Conservation (phyloP, 495 filamentous ascomycete genomes). For the Sporormia fimetaria region DNA sequence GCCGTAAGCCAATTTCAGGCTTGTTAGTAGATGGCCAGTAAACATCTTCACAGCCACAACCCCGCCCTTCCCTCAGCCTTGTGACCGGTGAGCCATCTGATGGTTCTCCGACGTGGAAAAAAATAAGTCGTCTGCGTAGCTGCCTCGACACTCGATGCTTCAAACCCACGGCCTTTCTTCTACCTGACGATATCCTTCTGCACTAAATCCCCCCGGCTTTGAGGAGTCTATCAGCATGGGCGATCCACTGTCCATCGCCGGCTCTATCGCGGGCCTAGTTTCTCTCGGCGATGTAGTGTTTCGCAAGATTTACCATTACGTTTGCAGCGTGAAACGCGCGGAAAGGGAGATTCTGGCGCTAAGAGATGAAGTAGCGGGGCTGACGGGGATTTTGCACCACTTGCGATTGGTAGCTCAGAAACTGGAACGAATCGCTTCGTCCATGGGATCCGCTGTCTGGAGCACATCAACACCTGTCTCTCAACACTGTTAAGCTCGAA, state of each 20-base stretch:
- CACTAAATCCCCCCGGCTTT: too few species aligned
- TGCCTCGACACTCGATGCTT: too few species aligned
- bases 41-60: too few species aligned
- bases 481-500: slow-evolving; percentile 3
- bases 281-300: slow-evolving; percentile 31
- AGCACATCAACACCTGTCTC: slow-evolving; percentile 22
- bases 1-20: too few species aligned
- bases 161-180: too few species aligned
- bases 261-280: slow-evolving; percentile 33
- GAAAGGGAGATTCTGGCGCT: slow-evolving; percentile 2
- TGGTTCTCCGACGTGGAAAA: too few species aligned
- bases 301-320: slow-evolving; percentile 26
- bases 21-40: too few species aligned
- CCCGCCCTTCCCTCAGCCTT: too few species aligned
- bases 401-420: slow-evolving; percentile 22
- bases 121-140: too few species aligned
- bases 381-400: slow-evolving; percentile 30
- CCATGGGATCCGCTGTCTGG: slow-evolving; percentile 15
- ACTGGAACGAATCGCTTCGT: slow-evolving; percentile 20
- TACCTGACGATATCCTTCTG: too few species aligned
- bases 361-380: slow-evolving; percentile 17
- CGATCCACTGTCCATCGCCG: slow-evolving; percentile 32
- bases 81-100: too few species aligned
- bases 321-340: slow-evolving; percentile 24
- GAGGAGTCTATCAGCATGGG: too few species aligned